Percentiles rank a stretch among this genome's conserved stretches.
phyloP scores from a whole-genome alignment of 805 yeast species.

The Cyberlindnera nakhonratchasimensis region DNA sequence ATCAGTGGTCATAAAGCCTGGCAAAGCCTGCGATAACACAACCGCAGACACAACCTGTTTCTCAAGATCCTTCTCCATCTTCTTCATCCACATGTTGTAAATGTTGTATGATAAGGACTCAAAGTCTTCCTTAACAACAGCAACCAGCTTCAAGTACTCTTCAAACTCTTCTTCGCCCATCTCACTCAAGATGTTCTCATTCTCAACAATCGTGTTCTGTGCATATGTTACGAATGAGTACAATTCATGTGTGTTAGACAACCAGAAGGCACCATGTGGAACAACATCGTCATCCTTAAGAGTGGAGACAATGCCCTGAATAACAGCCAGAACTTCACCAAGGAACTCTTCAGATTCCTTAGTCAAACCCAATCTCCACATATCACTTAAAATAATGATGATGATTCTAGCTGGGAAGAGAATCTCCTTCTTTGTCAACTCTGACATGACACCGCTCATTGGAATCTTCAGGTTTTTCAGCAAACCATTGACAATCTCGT shows the following conservation, averaged over 20 bases:
- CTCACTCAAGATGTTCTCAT: conserved; percentile 72
- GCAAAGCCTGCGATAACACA: conserved; percentile 88
- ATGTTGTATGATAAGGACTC: conserved; percentile 91
- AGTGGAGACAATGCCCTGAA: conserved; percentile 78
- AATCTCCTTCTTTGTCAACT: conserved; percentile 82
- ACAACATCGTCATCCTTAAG: conserved; percentile 83
- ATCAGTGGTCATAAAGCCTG: conserved; percentile 92
- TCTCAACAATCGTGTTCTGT: conserved; percentile 83
- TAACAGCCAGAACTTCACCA: conserved; percentile 82
- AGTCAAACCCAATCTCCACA: conserved; percentile 97
- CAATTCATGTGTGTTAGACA: conserved; percentile 92
- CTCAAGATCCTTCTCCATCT: conserved; percentile 84
- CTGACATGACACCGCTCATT: conserved; percentile 78
- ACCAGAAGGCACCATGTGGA: conserved; percentile 95
- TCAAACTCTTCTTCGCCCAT: conserved; percentile 89
- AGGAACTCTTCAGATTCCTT: conserved; percentile 87
- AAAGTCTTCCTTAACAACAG: conserved; percentile 89
- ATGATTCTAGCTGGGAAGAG: conserved; percentile 94
- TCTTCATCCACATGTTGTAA: conserved; percentile 96
- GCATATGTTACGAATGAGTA: conserved; percentile 94
- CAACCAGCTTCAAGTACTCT: conserved; percentile 83
- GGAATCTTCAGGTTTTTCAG: conserved; percentile 84
- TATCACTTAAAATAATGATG: conserved; percentile 86
- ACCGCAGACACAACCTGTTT: conserved; percentile 94
- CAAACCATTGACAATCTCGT: conserved; percentile 83